phyloP scores from a whole-genome alignment of 1,139 yeast species.

The Pichia norvegensis region DNA sequence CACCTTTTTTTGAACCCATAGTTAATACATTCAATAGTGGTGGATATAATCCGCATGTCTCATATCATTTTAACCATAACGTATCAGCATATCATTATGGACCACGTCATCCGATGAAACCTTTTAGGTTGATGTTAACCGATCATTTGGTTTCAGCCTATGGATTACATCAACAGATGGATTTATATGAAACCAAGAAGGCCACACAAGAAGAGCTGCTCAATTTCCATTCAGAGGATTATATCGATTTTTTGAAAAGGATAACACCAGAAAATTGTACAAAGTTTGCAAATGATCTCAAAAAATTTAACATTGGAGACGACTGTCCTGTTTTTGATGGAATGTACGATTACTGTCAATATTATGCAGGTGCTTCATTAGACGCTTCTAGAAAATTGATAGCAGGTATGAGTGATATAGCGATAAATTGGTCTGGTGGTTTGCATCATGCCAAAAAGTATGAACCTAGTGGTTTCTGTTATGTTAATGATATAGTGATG shows the following conservation, averaged over 20 bases:
- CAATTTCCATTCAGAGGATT: slow-evolving; percentile 83
- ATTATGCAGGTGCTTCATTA: slow-evolving; percentile 94
- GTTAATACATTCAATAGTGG: slow-evolving; percentile 28
- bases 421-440: slow-evolving; percentile 96
- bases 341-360: slow-evolving; percentile 86
- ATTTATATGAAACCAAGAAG: slow-evolving; percentile 69
- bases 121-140: slow-evolving; percentile 88
- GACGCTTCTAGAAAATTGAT: slow-evolving; percentile 94
- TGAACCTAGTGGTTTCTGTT: slow-evolving; percentile 95
- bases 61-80: slow-evolving; percentile 83
- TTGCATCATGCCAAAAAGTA: slow-evolving; percentile 94
- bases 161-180: slow-evolving; percentile 85
- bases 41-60: slow-evolving; percentile 48
- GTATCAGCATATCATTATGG: slow-evolving; percentile 85
- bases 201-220: slow-evolving; percentile 76
- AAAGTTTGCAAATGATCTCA: slow-evolving; percentile 82
- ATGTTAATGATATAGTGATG: slow-evolving; percentile 80
- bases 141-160: slow-evolving; percentile 85
- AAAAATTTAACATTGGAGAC: slow-evolving; percentile 92
- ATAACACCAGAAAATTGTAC: slow-evolving; percentile 87
- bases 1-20: slow-evolving; percentile 51
- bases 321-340: slow-evolving; percentile 98
- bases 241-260: slow-evolving; percentile 66
- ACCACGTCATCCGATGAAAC: slow-evolving; percentile 94
- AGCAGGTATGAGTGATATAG: slow-evolving; percentile 90